Evolutionary conservation across 176 grass and related monocot species (phyloP), one percentile per base, ranked within the genome.

Genomic region (Oryza glaberrima): DNA sequence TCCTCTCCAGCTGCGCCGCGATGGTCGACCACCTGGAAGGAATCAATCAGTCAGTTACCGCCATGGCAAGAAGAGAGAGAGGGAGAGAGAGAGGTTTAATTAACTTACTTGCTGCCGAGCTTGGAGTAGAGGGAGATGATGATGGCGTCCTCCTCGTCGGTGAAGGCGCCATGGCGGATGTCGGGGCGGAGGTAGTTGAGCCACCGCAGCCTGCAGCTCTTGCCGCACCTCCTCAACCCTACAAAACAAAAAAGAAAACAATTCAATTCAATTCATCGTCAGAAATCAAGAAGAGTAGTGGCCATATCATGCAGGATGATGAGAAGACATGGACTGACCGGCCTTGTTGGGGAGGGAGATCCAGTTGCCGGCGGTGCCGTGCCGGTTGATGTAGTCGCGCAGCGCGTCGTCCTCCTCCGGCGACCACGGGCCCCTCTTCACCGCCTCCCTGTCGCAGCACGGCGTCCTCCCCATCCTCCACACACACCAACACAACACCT

Each of bases 111-210:
- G 94, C 92, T 92, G 34, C 94, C 94, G 70, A 94, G 84, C 77
- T 90, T 91, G 72, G 67, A 72, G 76, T 97, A 94, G 61, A 97
- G 89, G 75, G 91, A 78, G 80, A 84, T 56, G 82, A 97, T 97
- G 76, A 92, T 5, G 78, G 78, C 82, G 72, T 97, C 94, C 81
- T 97, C 94, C 70, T 94, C 90, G 26, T 86, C 94, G 75, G 94
- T 97, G 79, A 97, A 97, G 70, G 80, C 92, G 28, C 92, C 94
- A 63, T 97, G 94, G 54, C 90, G 92, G 72, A 97, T 94, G 84
- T 97, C 87, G 0, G 94, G 92, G 23, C 94, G 83, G n/a, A 97
- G 94, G 70, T 97, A 97, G 90, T 97, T 97, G 54, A 97, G 88
- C 94, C 94, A 97, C 76, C 94, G 92, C 34, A 96, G 86, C 72